These are phyloP conservation scores for Lunasporangiospora selenospora DNA, from an alignment of 192 early-diverging fungal genomes.

Conservation along the genomic window DNA sequence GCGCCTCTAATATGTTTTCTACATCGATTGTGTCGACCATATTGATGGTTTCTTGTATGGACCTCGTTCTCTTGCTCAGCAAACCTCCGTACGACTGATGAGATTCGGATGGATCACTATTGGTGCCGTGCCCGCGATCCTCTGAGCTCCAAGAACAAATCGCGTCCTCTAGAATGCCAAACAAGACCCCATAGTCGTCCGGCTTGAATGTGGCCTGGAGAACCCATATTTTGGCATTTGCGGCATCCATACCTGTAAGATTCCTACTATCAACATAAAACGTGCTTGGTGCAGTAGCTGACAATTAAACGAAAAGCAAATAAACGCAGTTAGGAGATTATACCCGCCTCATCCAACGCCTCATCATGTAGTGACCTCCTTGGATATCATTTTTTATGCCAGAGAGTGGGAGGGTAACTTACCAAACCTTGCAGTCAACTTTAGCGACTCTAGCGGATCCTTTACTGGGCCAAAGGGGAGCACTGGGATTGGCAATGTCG, in stretches of 20 bases:
- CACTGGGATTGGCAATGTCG: slow-evolving; percentile 14
- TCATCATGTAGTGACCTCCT: no score
- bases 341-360: no score
- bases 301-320: neutral
- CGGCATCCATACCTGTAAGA: slow-evolving; percentile 58
- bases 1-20: slow-evolving; percentile 48
- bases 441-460: slow-evolving; percentile 58
- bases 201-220: slow-evolving; percentile 51
- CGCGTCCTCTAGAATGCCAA: slow-evolving; percentile 50
- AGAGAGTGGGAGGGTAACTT: no score
- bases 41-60: slow-evolving; percentile 23
- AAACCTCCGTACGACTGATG: slow-evolving; percentile 11
- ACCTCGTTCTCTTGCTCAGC: slow-evolving; percentile 27
- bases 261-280: slow-evolving; percentile 48
- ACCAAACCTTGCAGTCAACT: slow-evolving; percentile 54
- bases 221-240: slow-evolving; percentile 53
- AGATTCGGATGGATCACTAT: slow-evolving; percentile 20
- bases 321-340: no score
- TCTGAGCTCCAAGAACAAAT: slow-evolving; percentile 58
- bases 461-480: slow-evolving; percentile 62
- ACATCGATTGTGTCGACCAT: slow-evolving; percentile 56
- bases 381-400: no score
- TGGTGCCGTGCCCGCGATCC: slow-evolving; percentile 16
- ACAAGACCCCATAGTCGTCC: slow-evolving; percentile 49
- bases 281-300: slow-evolving; percentile 43